Conservation (phyloP, 2,329 filamentous ascomycete genomes). For the Pezicula radicicola region DNA sequence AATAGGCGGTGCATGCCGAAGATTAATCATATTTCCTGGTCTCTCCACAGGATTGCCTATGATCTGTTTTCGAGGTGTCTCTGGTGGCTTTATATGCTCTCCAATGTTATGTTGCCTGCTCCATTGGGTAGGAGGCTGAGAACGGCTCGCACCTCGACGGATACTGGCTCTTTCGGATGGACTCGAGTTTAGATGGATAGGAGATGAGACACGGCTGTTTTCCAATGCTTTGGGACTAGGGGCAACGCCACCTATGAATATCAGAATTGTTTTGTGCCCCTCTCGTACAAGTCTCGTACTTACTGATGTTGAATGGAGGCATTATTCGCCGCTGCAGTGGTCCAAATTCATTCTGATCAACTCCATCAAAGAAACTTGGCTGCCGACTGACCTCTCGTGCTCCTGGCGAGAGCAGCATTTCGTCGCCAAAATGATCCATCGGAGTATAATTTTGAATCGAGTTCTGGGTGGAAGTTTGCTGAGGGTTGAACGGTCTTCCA, state of each 20-base stretch:
- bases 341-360: too few relatives aligned
- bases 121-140: background rate
- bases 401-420: conserved; percentile 14
- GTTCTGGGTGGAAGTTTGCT: background rate
- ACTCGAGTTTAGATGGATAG: conserved; percentile 19
- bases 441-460: background rate
- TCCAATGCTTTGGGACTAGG: conserved; percentile 10
- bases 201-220: conserved; percentile 12
- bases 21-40: conserved; percentile 10
- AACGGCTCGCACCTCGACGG: conserved; percentile 15
- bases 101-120: background rate
- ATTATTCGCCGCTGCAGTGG: too few relatives aligned
- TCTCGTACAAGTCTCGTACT: conserved; percentile 1
- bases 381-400: too few relatives aligned
- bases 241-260: conserved; percentile 13
- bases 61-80: conserved; percentile 10
- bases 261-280: conserved; percentile 8
- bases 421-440: conserved; percentile 16
- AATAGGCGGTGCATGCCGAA: conserved; percentile 25
- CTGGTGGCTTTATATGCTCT: background rate
- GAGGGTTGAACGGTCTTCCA: conserved; percentile 8
- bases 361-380: too few relatives aligned
- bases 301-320: conserved; percentile 17
- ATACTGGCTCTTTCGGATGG: conserved; percentile 22
- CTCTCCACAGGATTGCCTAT: background rate